Conservation (phyloP, 2,329 filamentous ascomycete species). For the Ceratocystis diversiconidia region DNA sequence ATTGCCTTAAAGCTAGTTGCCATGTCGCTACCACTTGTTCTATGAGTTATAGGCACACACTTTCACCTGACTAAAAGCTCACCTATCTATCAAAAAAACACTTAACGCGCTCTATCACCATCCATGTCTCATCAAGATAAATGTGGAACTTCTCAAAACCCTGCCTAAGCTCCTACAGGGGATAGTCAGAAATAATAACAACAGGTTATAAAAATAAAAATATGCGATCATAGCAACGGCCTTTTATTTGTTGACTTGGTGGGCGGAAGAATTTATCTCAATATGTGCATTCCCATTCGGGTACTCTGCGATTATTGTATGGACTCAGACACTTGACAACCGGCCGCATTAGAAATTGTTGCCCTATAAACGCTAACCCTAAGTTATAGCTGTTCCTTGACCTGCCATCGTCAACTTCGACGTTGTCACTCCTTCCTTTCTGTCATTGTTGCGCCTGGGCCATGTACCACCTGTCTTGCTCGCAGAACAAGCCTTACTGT, state of each 20-base stretch:
- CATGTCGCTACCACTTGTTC: too few species aligned
- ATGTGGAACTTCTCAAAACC: background rate
- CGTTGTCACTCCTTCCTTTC: background rate
- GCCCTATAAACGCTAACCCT: background rate
- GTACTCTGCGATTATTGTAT: too few species aligned
- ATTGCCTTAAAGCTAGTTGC: too few species aligned
- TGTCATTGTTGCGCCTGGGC: too few species aligned
- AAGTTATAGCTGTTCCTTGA: background rate
- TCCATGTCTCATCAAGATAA: background rate
- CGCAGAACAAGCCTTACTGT: background rate
- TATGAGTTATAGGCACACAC: too few species aligned
- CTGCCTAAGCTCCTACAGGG: background rate
- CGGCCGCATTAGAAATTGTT: too few species aligned
- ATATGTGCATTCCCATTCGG: too few species aligned
- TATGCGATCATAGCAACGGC: conserved; percentile 10
- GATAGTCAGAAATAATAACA: background rate
- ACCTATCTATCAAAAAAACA: background rate
- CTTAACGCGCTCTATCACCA: background rate
- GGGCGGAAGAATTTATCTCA: too few species aligned
- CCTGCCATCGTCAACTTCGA: background rate
- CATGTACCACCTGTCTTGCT: background rate
- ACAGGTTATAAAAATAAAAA: background rate
- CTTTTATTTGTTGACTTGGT: background rate
- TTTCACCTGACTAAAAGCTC: background rate
- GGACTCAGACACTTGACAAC: too few species aligned